Conservation (phyloP, 2,329 filamentous ascomycete genomes). For the Cylindrodendrum hubeiense region DNA sequence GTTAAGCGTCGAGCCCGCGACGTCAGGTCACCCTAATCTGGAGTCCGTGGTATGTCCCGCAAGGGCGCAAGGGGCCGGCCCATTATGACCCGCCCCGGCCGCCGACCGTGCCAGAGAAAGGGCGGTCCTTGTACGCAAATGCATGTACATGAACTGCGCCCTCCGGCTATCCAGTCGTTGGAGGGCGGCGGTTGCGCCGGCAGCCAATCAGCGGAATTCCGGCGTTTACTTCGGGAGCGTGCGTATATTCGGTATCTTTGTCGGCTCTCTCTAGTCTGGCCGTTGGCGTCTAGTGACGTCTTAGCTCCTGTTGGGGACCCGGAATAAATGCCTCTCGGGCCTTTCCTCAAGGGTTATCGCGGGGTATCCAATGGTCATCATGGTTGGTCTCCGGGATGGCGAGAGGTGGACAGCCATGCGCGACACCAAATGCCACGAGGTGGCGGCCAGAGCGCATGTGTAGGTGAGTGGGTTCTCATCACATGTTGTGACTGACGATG, state of each 20-base stretch:
- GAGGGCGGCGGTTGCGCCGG: constrained; percentile 4
- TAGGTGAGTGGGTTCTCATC: background rate
- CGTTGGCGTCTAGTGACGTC: constrained; percentile 25
- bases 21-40: constrained; percentile 31
- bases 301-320: constrained; percentile 11
- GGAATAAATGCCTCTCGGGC: constrained; percentile 24
- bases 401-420: constrained; percentile 3
- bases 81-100: constrained; percentile 15
- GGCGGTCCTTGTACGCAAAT: constrained; percentile 13
- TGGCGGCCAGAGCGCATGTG: background rate
- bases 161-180: constrained; percentile 18
- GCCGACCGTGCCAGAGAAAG: constrained; percentile 6
- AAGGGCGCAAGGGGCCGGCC: constrained; percentile 16
- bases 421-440: background rate
- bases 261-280: constrained; percentile 26
- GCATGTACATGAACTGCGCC: constrained; percentile 29
- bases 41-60: constrained; percentile 22
- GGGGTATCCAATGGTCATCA: constrained; percentile 6
- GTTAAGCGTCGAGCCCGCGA: constrained; percentile 22
- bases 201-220: constrained; percentile 41
- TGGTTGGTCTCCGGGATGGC: constrained; percentile 5
- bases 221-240: constrained; percentile 44
- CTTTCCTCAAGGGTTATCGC: background rate
- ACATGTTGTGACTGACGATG: background rate
- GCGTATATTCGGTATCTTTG: constrained; percentile 14